Conservation (phyloP, 2,329 filamentous ascomycete species). For the Bertia moriformis region DNA sequence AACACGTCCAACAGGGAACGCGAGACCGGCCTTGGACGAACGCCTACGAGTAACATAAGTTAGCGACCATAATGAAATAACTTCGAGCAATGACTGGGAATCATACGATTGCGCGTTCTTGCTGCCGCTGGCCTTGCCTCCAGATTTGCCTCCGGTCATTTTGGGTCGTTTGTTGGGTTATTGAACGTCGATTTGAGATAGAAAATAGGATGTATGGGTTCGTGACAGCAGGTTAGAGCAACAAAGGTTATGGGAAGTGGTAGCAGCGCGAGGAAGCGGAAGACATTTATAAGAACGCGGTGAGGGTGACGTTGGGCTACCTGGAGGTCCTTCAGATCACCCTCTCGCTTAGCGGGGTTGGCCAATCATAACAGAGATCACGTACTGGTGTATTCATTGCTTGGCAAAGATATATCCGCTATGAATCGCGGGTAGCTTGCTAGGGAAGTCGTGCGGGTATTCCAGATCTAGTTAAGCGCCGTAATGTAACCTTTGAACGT, state of each 20-base stretch:
- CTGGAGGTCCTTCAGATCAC: conserved; percentile 26
- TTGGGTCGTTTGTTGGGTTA: conserved; percentile 41
- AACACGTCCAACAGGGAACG: conserved; percentile 97
- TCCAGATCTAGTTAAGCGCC: conserved; percentile 12
- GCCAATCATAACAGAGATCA: conserved; percentile 23
- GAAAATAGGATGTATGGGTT: conserved; percentile 6
- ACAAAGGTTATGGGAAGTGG: background rate
- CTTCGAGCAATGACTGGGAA: conserved; percentile 9
- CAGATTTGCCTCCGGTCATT: conserved; percentile 99
- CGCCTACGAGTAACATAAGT: conserved; percentile 47
- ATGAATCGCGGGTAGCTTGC: background rate
- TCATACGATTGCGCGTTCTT: conserved; percentile 99
- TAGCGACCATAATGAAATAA: no score
- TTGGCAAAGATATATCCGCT: background rate
- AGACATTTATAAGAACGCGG: conserved; percentile 25
- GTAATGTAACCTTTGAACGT: conserved; percentile 9
- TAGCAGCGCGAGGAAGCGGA: conserved; percentile 8
- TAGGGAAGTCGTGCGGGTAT: conserved; percentile 1
- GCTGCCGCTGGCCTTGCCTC: conserved; percentile 96
- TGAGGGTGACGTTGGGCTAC: conserved; percentile 22
- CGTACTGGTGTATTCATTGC: background rate
- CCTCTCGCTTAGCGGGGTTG: conserved; percentile 21
- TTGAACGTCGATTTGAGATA: conserved; percentile 17
- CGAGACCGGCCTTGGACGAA: conserved; percentile 97
- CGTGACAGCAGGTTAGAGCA: background rate